A percentile compares a stretch with the other conserved stretches of the same genome.
Conservation (phyloP, 768 basidiomycete species). For the Termitomyces sp. region DNA sequence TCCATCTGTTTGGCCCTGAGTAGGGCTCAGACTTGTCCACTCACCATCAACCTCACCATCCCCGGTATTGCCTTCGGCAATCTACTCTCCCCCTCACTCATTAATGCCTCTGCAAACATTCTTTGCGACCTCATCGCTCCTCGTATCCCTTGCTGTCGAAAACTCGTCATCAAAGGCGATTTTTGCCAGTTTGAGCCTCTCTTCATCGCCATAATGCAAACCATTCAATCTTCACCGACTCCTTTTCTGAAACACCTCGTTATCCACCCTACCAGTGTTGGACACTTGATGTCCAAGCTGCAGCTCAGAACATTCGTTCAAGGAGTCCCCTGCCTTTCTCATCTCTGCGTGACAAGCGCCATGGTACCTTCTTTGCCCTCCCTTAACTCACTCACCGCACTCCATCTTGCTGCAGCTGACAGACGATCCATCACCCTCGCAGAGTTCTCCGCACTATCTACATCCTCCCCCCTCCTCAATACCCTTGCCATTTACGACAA, state of each 20-base stretch:
- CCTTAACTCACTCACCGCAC: slow-evolving; percentile 8
- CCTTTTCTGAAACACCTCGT: slow-evolving; percentile 12
- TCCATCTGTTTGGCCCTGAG: slow-evolving; percentile 5
- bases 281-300: not conserved
- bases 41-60: slow-evolving; percentile 10
- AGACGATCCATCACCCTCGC: not conserved
- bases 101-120: slow-evolving; percentile 10
- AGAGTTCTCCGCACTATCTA: slow-evolving; percentile 5
- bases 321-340: slow-evolving; percentile 8
- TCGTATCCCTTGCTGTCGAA: slow-evolving; percentile 12
- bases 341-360: slow-evolving; percentile 9
- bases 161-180: slow-evolving; percentile 14
- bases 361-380: slow-evolving; percentile 10
- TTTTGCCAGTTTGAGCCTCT: slow-evolving; percentile 12
- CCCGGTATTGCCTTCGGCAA: slow-evolving; percentile 10
- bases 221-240: not conserved
- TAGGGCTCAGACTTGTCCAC: slow-evolving; percentile 10
- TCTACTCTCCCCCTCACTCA: slow-evolving; percentile 3
- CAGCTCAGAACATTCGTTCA: not conserved
- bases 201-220: slow-evolving; percentile 8
- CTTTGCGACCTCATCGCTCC: slow-evolving; percentile 9
- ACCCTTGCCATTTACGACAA: slow-evolving; percentile 16
- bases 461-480: slow-evolving; percentile 6
- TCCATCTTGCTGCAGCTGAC: slow-evolving; percentile 14
- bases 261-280: slow-evolving; percentile 3